Evolutionary conservation across 208 protist species (phyloP).

Genomic region (Phytomonas francai): DNA sequence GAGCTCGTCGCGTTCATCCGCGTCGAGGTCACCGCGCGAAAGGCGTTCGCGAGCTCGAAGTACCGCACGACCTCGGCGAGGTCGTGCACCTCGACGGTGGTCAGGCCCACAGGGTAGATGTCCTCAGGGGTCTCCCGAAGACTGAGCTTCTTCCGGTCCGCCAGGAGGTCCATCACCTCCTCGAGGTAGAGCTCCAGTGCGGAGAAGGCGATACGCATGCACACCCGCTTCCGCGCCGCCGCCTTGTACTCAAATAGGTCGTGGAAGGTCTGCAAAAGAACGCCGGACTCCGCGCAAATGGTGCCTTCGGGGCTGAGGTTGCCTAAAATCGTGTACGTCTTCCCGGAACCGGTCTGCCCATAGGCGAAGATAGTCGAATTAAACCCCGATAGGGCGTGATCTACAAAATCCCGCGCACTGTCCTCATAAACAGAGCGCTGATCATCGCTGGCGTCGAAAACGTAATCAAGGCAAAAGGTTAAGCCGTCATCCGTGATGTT

Average conservation of each 20-base stretch:
- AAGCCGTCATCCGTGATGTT: slow-evolving; percentile 24
- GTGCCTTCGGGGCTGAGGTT: slow-evolving; percentile 23
- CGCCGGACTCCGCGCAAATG: slow-evolving; percentile 52
- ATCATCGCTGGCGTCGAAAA: slow-evolving; percentile 73
- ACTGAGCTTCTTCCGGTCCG: slow-evolving; percentile 71
- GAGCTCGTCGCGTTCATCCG: slow-evolving; percentile 89
- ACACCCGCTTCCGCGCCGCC: slow-evolving; percentile 24
- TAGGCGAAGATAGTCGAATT: slow-evolving; percentile 88
- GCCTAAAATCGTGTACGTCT: slow-evolving; percentile 89
- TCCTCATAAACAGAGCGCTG: slow-evolving; percentile 78
- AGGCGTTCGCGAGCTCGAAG: slow-evolving; percentile 72
- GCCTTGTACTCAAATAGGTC: slow-evolving; percentile 75
- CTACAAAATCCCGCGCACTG: slow-evolving; percentile 75
- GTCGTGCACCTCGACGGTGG: slow-evolving; percentile 45
- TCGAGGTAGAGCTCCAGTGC: slow-evolving; percentile 86
- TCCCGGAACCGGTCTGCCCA: slow-evolving; percentile 85
- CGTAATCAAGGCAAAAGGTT: slow-evolving; percentile 77
- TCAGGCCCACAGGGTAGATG: slow-evolving; percentile 52
- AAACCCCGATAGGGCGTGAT: slow-evolving; percentile 62
- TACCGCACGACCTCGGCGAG: slow-evolving; percentile 66
- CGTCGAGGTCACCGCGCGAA: slow-evolving; percentile 69
- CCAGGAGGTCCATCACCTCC: slow-evolving; percentile 80
- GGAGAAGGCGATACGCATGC: slow-evolving; percentile 74
- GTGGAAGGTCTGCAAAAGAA: slow-evolving; percentile 81
- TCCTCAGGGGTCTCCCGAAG: slow-evolving; percentile 76